Evolutionary conservation across 2,329 filamentous ascomycete species (phyloP).

Genomic region (Rachicladosporium sp.): DNA sequence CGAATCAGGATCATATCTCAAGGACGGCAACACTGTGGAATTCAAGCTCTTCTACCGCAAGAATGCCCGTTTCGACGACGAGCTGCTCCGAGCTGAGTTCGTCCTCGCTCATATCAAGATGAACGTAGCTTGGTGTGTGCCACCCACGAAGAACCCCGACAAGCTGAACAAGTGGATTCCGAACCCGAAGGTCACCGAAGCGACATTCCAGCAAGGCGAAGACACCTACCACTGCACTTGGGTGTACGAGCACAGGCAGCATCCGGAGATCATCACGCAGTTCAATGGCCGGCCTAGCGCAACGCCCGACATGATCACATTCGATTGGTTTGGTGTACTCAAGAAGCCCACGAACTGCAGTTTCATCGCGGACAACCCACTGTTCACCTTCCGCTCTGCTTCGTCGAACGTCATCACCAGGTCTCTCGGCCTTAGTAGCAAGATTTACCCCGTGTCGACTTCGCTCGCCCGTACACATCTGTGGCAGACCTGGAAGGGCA

Average conservation of each 20-base stretch:
- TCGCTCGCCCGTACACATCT: slow-evolving; percentile 26
- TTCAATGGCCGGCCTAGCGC: slow-evolving; percentile 39
- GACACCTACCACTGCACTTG: slow-evolving; percentile 40
- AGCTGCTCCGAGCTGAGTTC: slow-evolving; percentile 44
- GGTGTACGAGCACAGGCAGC: slow-evolving; percentile 29
- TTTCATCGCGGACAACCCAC: slow-evolving; percentile 39
- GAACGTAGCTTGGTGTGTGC: slow-evolving; percentile 19
- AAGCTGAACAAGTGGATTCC: slow-evolving; percentile 44
- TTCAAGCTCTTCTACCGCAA: slow-evolving; percentile 46
- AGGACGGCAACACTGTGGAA: slow-evolving; percentile 38
- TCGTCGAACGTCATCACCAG: slow-evolving; percentile 22
- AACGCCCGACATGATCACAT: slow-evolving; percentile 43
- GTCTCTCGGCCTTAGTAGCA: slow-evolving; percentile 27
- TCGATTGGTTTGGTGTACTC: slow-evolving; percentile 30
- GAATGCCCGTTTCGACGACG: slow-evolving; percentile 41
- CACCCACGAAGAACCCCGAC: slow-evolving; percentile 17
- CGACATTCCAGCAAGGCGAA: slow-evolving; percentile 40
- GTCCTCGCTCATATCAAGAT: slow-evolving; percentile 41
- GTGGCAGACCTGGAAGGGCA: slow-evolving; percentile 30
- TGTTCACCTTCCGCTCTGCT: slow-evolving; percentile 34
- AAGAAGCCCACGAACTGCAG: slow-evolving; percentile 27
- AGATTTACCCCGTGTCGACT: slow-evolving; percentile 27
- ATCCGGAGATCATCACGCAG: slow-evolving; percentile 26
- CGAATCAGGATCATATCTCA: slow-evolving; percentile 41
- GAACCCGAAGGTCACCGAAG: slow-evolving; percentile 40